Percentiles rank a stretch among this genome's conserved stretches.
Conservation (phyloP, 1,284 basidiomycete species). For the Austroboletus rostrupii region DNA sequence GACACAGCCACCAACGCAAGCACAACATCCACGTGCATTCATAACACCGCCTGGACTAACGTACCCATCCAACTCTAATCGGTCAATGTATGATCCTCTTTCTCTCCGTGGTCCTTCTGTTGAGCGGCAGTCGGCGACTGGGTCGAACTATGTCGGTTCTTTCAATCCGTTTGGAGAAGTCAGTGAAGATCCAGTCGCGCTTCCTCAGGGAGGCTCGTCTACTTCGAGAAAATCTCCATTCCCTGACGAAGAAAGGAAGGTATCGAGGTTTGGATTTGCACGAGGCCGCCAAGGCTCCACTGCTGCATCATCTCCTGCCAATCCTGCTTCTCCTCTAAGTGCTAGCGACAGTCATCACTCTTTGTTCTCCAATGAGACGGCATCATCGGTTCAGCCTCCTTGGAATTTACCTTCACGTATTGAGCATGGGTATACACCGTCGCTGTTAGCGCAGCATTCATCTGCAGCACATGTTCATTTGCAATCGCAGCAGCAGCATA, state of each 20-base stretch:
- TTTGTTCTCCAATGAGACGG: conserved; percentile 43
- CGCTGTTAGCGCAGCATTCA: conserved; percentile 48
- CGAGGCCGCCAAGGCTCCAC: conserved; percentile 63
- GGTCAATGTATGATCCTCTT: conserved; percentile 53
- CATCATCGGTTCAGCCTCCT: conserved; percentile 36
- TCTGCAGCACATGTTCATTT: conserved; percentile 31
- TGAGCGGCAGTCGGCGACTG: conserved; percentile 45
- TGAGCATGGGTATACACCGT: conserved; percentile 42
- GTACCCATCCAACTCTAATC: conserved; percentile 43
- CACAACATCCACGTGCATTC: conserved; percentile 34
- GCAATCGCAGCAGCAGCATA: conserved; percentile 34
- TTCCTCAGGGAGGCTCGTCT: conserved; percentile 15
- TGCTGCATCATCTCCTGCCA: conserved; percentile 55
- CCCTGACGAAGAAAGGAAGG: conserved; percentile 62
- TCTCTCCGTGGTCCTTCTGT: conserved; percentile 36
- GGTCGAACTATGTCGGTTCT: conserved; percentile 61
- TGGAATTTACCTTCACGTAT: conserved; percentile 48
- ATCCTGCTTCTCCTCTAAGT: conserved; percentile 54
- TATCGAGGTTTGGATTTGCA: conserved; percentile 83
- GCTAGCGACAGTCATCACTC: conserved; percentile 47
- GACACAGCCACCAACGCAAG: conserved; percentile 21
- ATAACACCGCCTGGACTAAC: conserved; percentile 50
- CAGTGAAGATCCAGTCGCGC: conserved; percentile 37
- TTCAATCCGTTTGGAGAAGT: conserved; percentile 76
- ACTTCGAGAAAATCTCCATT: conserved; percentile 28